Conservation (phyloP, 1,284 basidiomycete species). For the Neolentinus lepideus region DNA sequence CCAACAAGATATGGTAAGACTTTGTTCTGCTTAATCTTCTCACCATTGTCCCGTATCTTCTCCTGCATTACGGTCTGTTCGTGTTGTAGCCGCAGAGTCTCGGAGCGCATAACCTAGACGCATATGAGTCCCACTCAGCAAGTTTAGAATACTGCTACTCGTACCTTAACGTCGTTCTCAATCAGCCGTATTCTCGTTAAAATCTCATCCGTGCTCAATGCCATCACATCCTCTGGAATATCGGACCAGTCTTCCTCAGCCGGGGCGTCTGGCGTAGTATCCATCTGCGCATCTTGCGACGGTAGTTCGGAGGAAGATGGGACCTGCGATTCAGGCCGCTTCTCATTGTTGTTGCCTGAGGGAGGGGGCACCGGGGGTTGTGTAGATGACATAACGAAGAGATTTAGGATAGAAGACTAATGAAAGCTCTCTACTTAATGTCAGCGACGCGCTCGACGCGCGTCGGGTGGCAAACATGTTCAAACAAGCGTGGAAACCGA, state of each 20-base stretch:
- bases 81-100: conserved; percentile 86
- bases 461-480: conserved; percentile 20
- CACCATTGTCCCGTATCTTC: conserved; percentile 96
- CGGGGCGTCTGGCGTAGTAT: conserved; percentile 58
- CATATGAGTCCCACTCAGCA: not conserved
- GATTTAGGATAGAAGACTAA: conserved; percentile 11
- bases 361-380: conserved; percentile 51
- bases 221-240: conserved; percentile 75
- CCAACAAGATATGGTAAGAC: conserved; percentile 97
- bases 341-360: conserved; percentile 38
- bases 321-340: conserved; percentile 32
- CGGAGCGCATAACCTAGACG: conserved; percentile 88
- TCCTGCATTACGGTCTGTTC: conserved; percentile 96
- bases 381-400: conserved; percentile 52
- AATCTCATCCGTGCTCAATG: conserved; percentile 76
- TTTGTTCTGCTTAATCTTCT: conserved; percentile 99
- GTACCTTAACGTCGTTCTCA: conserved; percentile 90
- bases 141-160: conserved; percentile 8
- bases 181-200: conserved; percentile 82
- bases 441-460: conserved; percentile 1
- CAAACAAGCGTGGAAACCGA: conserved; percentile 19
- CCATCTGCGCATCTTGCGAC: conserved; percentile 50
- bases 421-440: not conserved
- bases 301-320: conserved; percentile 27
- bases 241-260: conserved; percentile 76